Evolutionary conservation across 441 rosid genomes (phyloP), one percentile per base, ranked within the genome.

Genomic region (Jatropha podagrica): DNA sequence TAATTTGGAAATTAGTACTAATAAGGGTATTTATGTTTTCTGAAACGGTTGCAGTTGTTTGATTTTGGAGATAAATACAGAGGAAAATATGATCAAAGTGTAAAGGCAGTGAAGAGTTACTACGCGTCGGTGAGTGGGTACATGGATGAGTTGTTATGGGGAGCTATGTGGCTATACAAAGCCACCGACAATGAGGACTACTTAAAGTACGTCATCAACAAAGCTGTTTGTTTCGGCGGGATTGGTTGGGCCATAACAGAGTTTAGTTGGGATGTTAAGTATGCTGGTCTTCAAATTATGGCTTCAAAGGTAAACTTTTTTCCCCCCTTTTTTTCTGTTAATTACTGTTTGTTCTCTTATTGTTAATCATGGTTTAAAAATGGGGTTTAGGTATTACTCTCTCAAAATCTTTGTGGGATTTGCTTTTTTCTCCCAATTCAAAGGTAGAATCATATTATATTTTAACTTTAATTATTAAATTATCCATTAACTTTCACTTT

Each of bases 191-290:
- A 66, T 44, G 89, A 86, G n/a, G 81, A 79, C 17, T 90, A 92
- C 76, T 73, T 91, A 71, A 76, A 75, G 72, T 95, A 93, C 79
- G 85, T 88, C 3, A 81, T 93, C 38, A 74, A 83, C 74, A 90
- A 89, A 63, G 93, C 99, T 64, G 72, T 82, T 41, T 59, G 64
- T 55, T 84, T 95, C 73, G 99, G 99, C n/a, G 98, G 99, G 40
- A 83, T 81, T 78, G 92, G 96, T 49, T 95, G 98, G 99, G 90
- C 97, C 83, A 95, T 95, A 44, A 81, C 92, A 1, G 99, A 95
- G 85, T 95, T 95, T 83, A 93, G 99, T 76, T 95, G 99, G 99
- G 99, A 95, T 83, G 98, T 93, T 37, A 95, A 95, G 81, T 95
- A 86, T 71, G 97, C 98, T 73, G 99, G 98, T 8, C 79, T 95